A percentile compares a stretch with the other conserved stretches of the same genome.
Evolutionary conservation across 2,329 filamentous ascomycete genomes (phyloP).

Genomic region (Piedraia hortae): DNA sequence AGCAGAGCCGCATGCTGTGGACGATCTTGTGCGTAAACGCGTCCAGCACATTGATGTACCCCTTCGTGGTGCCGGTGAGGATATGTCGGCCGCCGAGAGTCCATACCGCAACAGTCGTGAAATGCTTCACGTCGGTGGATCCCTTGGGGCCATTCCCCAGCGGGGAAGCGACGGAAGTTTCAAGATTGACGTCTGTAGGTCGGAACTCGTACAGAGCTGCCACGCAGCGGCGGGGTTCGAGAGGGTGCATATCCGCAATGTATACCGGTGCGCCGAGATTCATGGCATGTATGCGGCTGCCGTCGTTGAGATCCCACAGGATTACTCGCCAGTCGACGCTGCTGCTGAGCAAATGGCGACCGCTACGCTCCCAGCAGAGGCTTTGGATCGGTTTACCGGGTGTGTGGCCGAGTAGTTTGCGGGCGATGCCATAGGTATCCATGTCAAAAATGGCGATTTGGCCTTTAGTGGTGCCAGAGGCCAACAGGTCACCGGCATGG

Average conservation of each 20-base stretch:
- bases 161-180: slow-evolving; percentile 37
- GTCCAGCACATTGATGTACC: slow-evolving; percentile 87
- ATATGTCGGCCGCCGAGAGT: slow-evolving; percentile 67
- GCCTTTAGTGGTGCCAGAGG: slow-evolving; percentile 71
- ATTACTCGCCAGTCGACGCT: slow-evolving; percentile 94
- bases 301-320: slow-evolving; percentile 68
- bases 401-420: slow-evolving; percentile 79
- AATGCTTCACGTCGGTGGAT: slow-evolving; percentile 72
- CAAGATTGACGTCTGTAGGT: slow-evolving; percentile 52
- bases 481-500: slow-evolving; percentile 77
- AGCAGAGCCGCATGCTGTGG: slow-evolving; percentile 69
- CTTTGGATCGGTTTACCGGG: slow-evolving; percentile 56
- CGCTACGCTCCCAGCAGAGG: slow-evolving; percentile 80
- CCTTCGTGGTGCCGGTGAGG: slow-evolving; percentile 77
- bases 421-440: slow-evolving; percentile 86
- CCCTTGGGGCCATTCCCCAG: slow-evolving; percentile 64
- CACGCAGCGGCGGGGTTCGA: slow-evolving; percentile 63
- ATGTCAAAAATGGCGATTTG: slow-evolving; percentile 91
- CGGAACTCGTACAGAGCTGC: slow-evolving; percentile 85
- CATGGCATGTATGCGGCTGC: slow-evolving; percentile 49
- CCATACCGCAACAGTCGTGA: slow-evolving; percentile 80
- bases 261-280: slow-evolving; percentile 84
- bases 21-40: slow-evolving; percentile 54
- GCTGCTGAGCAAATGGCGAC: slow-evolving; percentile 69
- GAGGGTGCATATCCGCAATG: slow-evolving; percentile 81